Evolutionary conservation across 2,329 filamentous ascomycete species (phyloP).

Genomic region (Neopestalotiopsis clavispora): DNA sequence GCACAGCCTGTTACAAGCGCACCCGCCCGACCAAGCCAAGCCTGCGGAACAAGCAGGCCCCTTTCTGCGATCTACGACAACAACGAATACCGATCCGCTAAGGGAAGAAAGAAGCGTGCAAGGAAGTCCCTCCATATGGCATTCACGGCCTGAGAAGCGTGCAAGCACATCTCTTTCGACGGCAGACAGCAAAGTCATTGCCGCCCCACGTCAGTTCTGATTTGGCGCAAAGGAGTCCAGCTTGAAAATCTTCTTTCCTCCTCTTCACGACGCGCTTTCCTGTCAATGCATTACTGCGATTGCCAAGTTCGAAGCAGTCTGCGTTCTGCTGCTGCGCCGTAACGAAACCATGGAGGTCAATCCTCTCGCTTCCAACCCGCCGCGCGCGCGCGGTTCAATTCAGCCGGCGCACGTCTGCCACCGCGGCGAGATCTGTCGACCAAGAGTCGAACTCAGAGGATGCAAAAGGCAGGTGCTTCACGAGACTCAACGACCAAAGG

Average conservation of each 20-base stretch:
- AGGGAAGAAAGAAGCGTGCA: background rate
- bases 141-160: background rate
- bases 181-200: background rate
- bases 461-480: slow-evolving; percentile 21
- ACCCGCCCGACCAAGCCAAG: background rate
- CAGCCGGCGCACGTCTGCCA: slow-evolving; percentile 26
- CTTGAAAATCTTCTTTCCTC: background rate
- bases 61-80: slow-evolving; percentile 5
- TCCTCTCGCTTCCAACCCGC: slow-evolving; percentile 29
- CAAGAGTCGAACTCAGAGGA: slow-evolving; percentile 24
- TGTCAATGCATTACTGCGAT: slow-evolving; percentile 36
- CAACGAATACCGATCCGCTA: slow-evolving; percentile 2
- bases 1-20: background rate
- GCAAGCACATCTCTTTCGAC: background rate
- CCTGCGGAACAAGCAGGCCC: background rate
- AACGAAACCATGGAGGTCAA: slow-evolving; percentile 33
- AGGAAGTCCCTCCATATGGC: slow-evolving; percentile 4
- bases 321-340: slow-evolving; percentile 35
- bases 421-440: slow-evolving; percentile 27
- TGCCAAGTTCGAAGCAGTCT: slow-evolving; percentile 30
- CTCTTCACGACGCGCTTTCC: background rate
- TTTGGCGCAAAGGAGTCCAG: background rate
- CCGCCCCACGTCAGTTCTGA: slow-evolving; percentile 7
- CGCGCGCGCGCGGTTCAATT: slow-evolving; percentile 30
- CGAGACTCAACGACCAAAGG: slow-evolving; percentile 28